Evolutionary conservation across 805 yeast species (phyloP).

Genomic region (Hanseniaspora valbyensis): DNA sequence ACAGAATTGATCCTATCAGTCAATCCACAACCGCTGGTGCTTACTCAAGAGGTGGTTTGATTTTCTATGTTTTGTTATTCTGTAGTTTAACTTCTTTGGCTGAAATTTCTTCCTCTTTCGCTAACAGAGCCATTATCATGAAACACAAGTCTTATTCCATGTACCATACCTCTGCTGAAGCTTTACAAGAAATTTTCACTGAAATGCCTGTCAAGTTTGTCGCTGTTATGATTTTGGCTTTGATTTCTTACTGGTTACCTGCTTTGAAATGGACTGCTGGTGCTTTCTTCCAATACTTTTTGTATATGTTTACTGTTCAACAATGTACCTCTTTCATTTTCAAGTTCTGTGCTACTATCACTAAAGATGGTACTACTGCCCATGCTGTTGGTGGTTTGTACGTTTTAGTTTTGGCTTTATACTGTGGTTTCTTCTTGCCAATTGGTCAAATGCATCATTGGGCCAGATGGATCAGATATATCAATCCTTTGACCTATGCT

Average conservation of each 20-base stretch:
- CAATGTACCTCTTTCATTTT: slow-evolving; percentile 45
- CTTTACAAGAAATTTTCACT: slow-evolving; percentile 44
- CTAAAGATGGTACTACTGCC: slow-evolving; percentile 45
- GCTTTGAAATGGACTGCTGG: slow-evolving; percentile 43
- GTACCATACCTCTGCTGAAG: slow-evolving; percentile 56
- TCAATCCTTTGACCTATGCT: slow-evolving; percentile 39
- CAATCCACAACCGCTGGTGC: slow-evolving; percentile 43
- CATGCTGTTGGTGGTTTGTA: slow-evolving; percentile 45
- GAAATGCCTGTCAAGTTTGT: slow-evolving; percentile 47
- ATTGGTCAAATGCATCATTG: slow-evolving; percentile 45
- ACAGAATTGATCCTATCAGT: slow-evolving; percentile 32
- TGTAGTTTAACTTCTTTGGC: slow-evolving; percentile 52
- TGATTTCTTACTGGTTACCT: slow-evolving; percentile 45
- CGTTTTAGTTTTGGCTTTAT: slow-evolving; percentile 47
- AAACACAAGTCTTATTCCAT: slow-evolving; percentile 55
- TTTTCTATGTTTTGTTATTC: slow-evolving; percentile 50
- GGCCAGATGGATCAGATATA: slow-evolving; percentile 47
- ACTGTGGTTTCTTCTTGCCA: slow-evolving; percentile 43
- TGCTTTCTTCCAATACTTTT: slow-evolving; percentile 39
- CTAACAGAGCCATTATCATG: slow-evolving; percentile 51
- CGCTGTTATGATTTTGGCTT: slow-evolving; percentile 38
- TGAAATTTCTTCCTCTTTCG: slow-evolving; percentile 49
- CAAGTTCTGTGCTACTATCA: slow-evolving; percentile 43
- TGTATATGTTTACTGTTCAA: slow-evolving; percentile 38
- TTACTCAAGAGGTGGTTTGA: slow-evolving; percentile 51